A percentile compares a stretch with the other conserved stretches of the same genome.
phyloP scores from a whole-genome alignment of 1,284 basidiomycete species.

The Vanrija pseudolonga region DNA sequence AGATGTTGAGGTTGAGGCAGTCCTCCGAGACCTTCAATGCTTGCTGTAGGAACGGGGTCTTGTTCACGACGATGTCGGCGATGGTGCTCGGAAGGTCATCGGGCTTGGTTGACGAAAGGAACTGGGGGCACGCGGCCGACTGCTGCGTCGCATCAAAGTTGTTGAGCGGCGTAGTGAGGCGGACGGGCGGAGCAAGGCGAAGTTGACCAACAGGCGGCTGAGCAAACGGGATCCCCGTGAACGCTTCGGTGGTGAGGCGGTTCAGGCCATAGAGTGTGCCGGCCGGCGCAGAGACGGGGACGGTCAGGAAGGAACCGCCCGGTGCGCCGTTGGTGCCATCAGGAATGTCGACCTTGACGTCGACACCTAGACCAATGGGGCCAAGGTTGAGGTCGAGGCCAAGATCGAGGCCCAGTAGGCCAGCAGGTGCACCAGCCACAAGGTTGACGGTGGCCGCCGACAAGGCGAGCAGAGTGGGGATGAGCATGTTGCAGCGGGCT shows the following conservation, averaged over 20 bases:
- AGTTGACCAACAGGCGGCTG: slow-evolving; percentile 49
- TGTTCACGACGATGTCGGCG: slow-evolving; percentile 1
- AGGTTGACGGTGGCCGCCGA: no score
- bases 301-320: not conserved
- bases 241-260: slow-evolving; percentile 3
- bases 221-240: slow-evolving; percentile 61
- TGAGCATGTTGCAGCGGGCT: no score
- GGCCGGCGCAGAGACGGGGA: slow-evolving; percentile 6
- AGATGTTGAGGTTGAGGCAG: slow-evolving; percentile 26
- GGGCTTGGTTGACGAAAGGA: not conserved
- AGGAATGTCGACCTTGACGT: not conserved
- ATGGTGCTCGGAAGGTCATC: no score
- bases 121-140: slow-evolving; percentile 12
- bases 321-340: no score
- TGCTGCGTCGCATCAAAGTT: slow-evolving; percentile 9
- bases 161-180: slow-evolving; percentile 38
- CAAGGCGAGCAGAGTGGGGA: no score
- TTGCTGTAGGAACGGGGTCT: slow-evolving; percentile 2
- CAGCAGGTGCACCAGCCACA: no score
- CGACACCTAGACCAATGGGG: no score
- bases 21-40: slow-evolving; percentile 20
- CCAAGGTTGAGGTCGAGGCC: no score
- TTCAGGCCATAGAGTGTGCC: slow-evolving; percentile 8
- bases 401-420: no score
- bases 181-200: slow-evolving; percentile 48